Evolutionary conservation across 1,284 basidiomycete genomes (phyloP), one percentile per base, ranked within the genome.

Genomic region (Tilletia indica): DNA sequence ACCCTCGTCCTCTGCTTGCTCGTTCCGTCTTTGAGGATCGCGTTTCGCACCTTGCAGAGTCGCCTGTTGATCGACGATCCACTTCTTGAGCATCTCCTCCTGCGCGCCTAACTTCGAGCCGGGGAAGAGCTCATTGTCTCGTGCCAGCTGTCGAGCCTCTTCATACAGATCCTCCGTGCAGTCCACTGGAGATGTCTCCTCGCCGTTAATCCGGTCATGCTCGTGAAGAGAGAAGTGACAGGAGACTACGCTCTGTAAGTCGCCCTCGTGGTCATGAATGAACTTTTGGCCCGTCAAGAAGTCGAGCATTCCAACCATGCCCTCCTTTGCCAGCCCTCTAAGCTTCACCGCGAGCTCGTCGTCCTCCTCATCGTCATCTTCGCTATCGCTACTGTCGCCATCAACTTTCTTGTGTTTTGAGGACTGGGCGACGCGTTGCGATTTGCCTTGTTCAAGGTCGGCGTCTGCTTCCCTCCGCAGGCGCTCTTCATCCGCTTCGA

Each of bases 401-500:
- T 21, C 12, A 11, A n/a, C 16, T 2, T 31, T 5, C 12, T 54
- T 25, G 51, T 54, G 51, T 25, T 42, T 49, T 16, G 19, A 12
- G 66, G 14, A n/a, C 36, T 21, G 19, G 36, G 21, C 36, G 47
- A 21, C 66, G 25, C 16, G 38, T 3, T 45, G 19, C 38, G 39
- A n/a, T 25, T 42, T 25, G 31, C 66, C 66, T 16, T 21, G 39
- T 49, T 49, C 34, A 6, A 38, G 36, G 11, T 45, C 66, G 6
- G n/a, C n/a, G 4, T 67, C 67, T 36, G 42, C 48, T 61, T 47
- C 31, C 69, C 70, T 31, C 71, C 51, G 51, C 6, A 54, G 8
- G 51, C 51, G 51, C 51, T 54, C 58, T 11, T 25, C 58, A 8
- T 63, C 88, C 71, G 89, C 86, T 11, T 89, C 89, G 0, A 88